phyloP scores from a whole-genome alignment of 2,329 filamentous ascomycete species.

The Magnaporthiopsis poae region DNA sequence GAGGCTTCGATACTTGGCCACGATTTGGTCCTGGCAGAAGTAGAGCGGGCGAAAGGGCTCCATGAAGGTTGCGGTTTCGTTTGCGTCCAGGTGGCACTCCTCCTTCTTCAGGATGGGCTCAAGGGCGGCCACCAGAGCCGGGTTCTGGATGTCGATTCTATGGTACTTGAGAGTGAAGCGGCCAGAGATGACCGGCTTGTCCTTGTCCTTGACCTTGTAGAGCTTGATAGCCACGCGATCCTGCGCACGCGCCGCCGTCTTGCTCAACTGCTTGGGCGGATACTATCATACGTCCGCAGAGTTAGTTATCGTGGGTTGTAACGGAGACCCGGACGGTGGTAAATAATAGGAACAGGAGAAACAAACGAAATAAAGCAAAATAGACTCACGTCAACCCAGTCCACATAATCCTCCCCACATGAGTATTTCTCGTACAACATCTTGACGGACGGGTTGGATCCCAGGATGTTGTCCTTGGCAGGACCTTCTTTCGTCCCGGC shows the following conservation, averaged over 20 bases:
- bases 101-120: slow-evolving; percentile 33
- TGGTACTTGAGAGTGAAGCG: slow-evolving; percentile 30
- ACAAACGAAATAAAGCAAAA: background rate
- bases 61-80: slow-evolving; percentile 26
- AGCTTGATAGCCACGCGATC: slow-evolving; percentile 34
- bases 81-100: slow-evolving; percentile 27
- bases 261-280: slow-evolving; percentile 33
- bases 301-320: background rate
- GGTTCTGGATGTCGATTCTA: slow-evolving; percentile 33
- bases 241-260: slow-evolving; percentile 25
- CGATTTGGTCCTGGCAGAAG: slow-evolving; percentile 35
- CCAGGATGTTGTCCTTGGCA: slow-evolving; percentile 14
- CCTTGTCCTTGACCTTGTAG: slow-evolving; percentile 35
- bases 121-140: slow-evolving; percentile 29
- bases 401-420: slow-evolving; percentile 16
- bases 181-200: slow-evolving; percentile 30
- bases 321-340: too few relatives aligned
- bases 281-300: slow-evolving; percentile 12
- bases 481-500: background rate
- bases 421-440: slow-evolving; percentile 29
- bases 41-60: slow-evolving; percentile 33
- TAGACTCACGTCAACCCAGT: slow-evolving; percentile 26
- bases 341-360: too few relatives aligned
- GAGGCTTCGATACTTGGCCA: slow-evolving; percentile 21
- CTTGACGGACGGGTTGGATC: slow-evolving; percentile 22